Conservation (phyloP, 2,329 filamentous ascomycete genomes). For the Metarhizium album region DNA sequence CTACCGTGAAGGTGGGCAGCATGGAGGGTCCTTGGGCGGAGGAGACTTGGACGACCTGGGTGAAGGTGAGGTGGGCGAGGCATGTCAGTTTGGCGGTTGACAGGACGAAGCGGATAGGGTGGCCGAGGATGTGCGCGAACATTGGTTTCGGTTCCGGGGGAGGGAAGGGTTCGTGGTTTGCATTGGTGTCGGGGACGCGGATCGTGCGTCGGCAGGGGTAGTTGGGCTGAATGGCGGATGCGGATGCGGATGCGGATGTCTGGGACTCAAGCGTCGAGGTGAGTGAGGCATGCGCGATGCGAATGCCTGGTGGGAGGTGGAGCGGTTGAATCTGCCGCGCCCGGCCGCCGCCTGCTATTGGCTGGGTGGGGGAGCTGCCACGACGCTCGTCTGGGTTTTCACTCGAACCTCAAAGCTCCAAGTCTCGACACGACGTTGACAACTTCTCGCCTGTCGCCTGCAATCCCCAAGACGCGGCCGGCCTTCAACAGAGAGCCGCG, state of each 20-base stretch:
- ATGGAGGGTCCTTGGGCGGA: slow-evolving; percentile 67
- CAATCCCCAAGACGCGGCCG: neutral
- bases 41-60: slow-evolving; percentile 52
- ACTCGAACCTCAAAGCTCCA: neutral
- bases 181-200: too few relatives aligned
- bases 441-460: slow-evolving; percentile 6
- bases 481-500: neutral
- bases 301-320: neutral
- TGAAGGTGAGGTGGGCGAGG: slow-evolving; percentile 32
- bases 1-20: slow-evolving; percentile 68
- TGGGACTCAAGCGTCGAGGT: neutral
- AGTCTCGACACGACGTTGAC: too few relatives aligned
- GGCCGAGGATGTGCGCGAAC: slow-evolving; percentile 24
- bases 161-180: too few relatives aligned
- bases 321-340: too few relatives aligned
- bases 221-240: too few relatives aligned
- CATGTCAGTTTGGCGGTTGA: slow-evolving; percentile 28
- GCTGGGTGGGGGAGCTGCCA: too few relatives aligned
- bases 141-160: neutral
- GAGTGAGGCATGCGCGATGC: too few relatives aligned
- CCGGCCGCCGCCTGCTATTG: too few relatives aligned
- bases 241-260: too few relatives aligned
- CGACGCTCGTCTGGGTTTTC: too few relatives aligned
- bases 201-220: too few relatives aligned
- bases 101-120: slow-evolving; percentile 26